phyloP scores from a whole-genome alignment of 345 rosid species.

The Aquilaria yunnanensis region DNA sequence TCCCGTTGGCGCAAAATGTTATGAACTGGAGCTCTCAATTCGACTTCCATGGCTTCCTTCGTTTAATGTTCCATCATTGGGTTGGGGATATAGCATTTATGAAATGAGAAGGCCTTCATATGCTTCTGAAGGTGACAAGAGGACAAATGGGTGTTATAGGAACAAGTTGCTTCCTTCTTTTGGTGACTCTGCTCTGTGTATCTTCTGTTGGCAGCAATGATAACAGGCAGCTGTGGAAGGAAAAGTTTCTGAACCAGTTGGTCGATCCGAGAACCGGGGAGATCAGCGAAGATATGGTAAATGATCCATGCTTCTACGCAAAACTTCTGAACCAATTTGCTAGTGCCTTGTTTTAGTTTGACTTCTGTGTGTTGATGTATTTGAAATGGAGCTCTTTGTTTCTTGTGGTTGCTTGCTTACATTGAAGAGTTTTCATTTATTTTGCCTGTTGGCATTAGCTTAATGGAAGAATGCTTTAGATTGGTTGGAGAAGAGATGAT shows the following conservation, averaged over 20 bases:
- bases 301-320: slow-evolving; percentile 1
- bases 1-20: slow-evolving; percentile 1
- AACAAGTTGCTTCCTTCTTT: slow-evolving; percentile 19
- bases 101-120: slow-evolving; percentile 32
- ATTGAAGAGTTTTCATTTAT: background rate
- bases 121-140: slow-evolving; percentile 9
- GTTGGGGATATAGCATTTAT: slow-evolving; percentile 17
- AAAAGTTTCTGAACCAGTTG: slow-evolving; percentile 31
- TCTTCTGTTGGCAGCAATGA: slow-evolving; percentile 10
- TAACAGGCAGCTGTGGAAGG: slow-evolving; percentile 23
- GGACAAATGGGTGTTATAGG: slow-evolving; percentile 28
- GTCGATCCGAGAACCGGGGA: slow-evolving; percentile 43
- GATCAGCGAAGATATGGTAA: slow-evolving; percentile 52
- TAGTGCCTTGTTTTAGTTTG: background rate
- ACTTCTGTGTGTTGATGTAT: too few relatives aligned
- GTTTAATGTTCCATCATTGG: background rate
- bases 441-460: background rate
- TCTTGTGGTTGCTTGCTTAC: too few relatives aligned
- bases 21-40: background rate
- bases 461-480: background rate
- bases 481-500: too few relatives aligned
- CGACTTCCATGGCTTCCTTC: too few relatives aligned
- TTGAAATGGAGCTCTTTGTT: too few relatives aligned
- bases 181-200: slow-evolving; percentile 28
- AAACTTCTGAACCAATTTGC: background rate